Conservation (phyloP, 495 filamentous ascomycete species). For the Aspergillus panamensis region DNA sequence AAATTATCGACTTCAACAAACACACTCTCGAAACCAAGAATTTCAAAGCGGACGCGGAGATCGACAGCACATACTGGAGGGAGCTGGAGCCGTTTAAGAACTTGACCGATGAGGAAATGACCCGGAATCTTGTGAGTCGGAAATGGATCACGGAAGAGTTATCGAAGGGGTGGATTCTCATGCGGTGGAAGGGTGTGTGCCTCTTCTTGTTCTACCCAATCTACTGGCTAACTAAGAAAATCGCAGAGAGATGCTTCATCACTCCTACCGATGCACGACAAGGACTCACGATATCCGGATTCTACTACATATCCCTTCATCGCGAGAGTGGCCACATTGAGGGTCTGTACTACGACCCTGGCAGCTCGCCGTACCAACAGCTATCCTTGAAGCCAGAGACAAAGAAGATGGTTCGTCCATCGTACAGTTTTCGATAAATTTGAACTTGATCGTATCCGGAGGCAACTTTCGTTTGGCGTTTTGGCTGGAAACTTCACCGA, state of each 20-base stretch:
- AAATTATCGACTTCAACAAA: constrained; percentile 70
- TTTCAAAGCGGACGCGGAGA: constrained; percentile 56
- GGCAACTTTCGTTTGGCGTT: constrained; percentile 2
- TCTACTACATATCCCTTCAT: constrained; percentile 68
- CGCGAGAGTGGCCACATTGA: constrained; percentile 60
- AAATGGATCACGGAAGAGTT: constrained; percentile 53
- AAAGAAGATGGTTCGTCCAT: constrained; percentile 39
- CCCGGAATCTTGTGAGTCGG: constrained; percentile 54
- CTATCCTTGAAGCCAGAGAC: constrained; percentile 54
- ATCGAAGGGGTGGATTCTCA: constrained; percentile 62
- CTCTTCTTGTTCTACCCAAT: neutral
- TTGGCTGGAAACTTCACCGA: neutral
- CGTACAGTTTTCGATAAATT: constrained; percentile 40
- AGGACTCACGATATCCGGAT: constrained; percentile 69
- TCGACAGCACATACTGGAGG: constrained; percentile 69
- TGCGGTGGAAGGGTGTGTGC: constrained; percentile 71
- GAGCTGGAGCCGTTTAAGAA: constrained; percentile 64
- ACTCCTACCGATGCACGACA: constrained; percentile 54
- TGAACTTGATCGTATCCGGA: neutral
- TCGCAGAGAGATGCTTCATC: constrained; percentile 66
- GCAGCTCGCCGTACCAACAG: constrained; percentile 68
- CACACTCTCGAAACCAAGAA: constrained; percentile 66
- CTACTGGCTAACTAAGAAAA: constrained; percentile 11
- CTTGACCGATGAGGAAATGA: constrained; percentile 55
- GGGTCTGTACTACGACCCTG: constrained; percentile 70